Evolutionary conservation across 257 asterid genomes (phyloP).

Genomic region (Pogostemon cablin): DNA sequence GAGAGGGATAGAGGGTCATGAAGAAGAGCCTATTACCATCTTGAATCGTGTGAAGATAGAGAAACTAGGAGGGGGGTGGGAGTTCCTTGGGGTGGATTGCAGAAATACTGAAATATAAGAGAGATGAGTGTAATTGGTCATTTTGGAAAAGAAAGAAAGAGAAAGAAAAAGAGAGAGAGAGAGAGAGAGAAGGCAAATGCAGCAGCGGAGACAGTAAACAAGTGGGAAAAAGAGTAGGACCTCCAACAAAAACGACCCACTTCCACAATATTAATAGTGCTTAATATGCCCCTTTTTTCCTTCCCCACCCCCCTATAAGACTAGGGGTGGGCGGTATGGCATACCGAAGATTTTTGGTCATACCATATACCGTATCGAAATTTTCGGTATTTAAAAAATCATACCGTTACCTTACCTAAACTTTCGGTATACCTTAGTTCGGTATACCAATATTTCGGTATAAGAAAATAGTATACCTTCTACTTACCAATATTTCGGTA

Average conservation of each 20-base stretch:
- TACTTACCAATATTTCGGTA: too few species aligned
- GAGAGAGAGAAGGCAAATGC: conserved; percentile 11
- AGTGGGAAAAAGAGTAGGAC: conserved; percentile 66
- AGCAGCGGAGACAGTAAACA: conserved; percentile 47
- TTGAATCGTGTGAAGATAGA: conserved; percentile 47
- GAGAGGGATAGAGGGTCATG: conserved; percentile 32
- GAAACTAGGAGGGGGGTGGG: conserved; percentile 27
- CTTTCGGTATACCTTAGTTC: too few species aligned
- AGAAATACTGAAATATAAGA: conserved; percentile 27
- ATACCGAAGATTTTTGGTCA: too few species aligned
- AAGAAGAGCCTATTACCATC: conserved; percentile 23
- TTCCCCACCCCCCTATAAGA: too few species aligned
- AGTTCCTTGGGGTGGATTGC: neutral
- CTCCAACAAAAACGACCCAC: conserved; percentile 56
- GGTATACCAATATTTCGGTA: too few species aligned
- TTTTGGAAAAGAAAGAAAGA: conserved; percentile 32
- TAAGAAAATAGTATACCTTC: too few species aligned
- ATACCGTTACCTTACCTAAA: too few species aligned
- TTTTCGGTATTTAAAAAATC: too few species aligned
- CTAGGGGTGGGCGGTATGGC: too few species aligned
- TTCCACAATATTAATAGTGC: conserved; percentile 29
- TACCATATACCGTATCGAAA: too few species aligned
- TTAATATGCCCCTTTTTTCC: neutral
- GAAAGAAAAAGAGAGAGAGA: too few species aligned
- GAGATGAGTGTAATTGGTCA: conserved; percentile 45